Evolutionary conservation across 305 asterid species (phyloP), one percentile per base, ranked within the genome.

Genomic region (Solanum hybrid): DNA sequence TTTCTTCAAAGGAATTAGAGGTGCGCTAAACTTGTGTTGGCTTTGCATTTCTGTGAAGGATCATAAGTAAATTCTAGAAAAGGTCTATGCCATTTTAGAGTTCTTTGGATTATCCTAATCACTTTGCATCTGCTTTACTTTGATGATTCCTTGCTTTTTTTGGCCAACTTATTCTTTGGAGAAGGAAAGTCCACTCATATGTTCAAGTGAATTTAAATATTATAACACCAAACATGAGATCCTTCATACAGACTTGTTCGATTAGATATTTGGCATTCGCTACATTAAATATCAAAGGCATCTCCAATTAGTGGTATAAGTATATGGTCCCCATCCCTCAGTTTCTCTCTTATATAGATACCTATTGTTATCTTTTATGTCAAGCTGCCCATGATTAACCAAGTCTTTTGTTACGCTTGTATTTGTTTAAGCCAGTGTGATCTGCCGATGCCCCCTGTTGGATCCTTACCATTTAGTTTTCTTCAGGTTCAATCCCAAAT

Each of bases 401-500:
- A 81, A 81, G 86, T 81, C 46, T 39, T 39, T 33, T 67, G n/a
- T 7, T 80, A 37, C 8, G 0, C 85, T 80, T 80, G 86, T 80
- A 20, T 4, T 39, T 24, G 86, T 81, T 81, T 81, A 81, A 81
- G 86, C 35, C n/a, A 14, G 64, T 81, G n/a, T 39, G 67, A 14
- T 81, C n/a, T 81, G 86, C 34, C 35, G 8, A 81, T 81, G 22
- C 22, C 28, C 33, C 61, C 33, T n/a, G 64, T 81, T 12, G 20
- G 67, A 39, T 81, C 12, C 67, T 81, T 39, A 81, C 86, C 67
- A 13, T 37, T 24, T 37, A 81, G 67, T 81, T 81, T 39, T 81
- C 35, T 39, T 83, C 93, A 92, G 93, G 89, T 89, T 84, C 90
- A 88, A 61, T 89, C 92, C 39, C 93, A 84, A 57, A 40, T 88